These are phyloP conservation scores for Rhodamnia rubescens DNA, from an alignment of 345 rosid genomes.

Conservation along the genomic window DNA sequence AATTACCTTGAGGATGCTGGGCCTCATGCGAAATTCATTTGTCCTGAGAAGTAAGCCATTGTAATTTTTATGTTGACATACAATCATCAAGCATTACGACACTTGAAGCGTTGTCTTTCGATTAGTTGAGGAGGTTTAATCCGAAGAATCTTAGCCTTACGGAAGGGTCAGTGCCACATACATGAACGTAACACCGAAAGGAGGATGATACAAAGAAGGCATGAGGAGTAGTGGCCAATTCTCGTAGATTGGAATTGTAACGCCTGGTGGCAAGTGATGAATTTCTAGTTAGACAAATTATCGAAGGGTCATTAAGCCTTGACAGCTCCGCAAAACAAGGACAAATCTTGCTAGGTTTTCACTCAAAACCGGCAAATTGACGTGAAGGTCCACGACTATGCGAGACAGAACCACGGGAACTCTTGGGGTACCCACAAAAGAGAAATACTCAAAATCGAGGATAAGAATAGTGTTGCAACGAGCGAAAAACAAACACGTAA, in stretches of 20 bases:
- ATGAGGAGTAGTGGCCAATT: too few species aligned
- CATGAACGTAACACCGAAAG: background rate
- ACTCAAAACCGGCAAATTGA: background rate
- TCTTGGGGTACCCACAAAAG: background rate
- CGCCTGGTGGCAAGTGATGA: too few species aligned
- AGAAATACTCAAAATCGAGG: background rate
- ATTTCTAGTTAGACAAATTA: background rate
- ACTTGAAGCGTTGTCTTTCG: background rate
- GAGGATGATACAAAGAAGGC: background rate
- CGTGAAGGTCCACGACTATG: background rate
- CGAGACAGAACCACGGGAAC: background rate
- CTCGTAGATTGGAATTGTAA: too few species aligned
- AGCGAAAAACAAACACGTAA: too few species aligned
- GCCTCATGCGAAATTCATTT: background rate
- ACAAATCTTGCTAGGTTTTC: background rate
- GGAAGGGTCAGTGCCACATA: background rate
- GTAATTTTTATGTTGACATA: background rate
- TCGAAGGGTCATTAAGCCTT: background rate
- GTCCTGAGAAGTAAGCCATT: background rate
- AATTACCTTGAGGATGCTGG: background rate
- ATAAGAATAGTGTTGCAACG: too few species aligned
- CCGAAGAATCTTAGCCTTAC: background rate
- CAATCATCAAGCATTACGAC: background rate
- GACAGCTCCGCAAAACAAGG: background rate
- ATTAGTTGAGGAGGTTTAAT: background rate